phyloP scores from a whole-genome alignment of 2,329 filamentous ascomycete species.

The Geosmithia morbida region DNA sequence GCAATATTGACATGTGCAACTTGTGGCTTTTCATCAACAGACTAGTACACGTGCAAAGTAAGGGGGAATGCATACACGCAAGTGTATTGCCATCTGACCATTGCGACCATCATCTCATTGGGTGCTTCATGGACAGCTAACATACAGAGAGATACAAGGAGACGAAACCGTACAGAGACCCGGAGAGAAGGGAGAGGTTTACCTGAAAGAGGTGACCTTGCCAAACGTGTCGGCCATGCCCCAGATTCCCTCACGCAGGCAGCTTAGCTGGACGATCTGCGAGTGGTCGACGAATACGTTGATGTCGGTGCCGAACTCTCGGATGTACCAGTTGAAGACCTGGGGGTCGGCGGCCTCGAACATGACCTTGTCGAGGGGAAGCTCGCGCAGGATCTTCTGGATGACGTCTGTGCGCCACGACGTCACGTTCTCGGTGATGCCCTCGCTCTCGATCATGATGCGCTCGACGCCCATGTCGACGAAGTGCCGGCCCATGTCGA shows the following conservation, averaged over 20 bases:
- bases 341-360: conserved; percentile 41
- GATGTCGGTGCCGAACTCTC: conserved; percentile 40
- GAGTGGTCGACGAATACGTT: conserved; percentile 43
- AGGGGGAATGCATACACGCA: no score
- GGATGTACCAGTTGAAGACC: conserved; percentile 41
- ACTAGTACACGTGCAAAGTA: no score
- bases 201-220: conserved; percentile 1
- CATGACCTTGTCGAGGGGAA: conserved; percentile 38
- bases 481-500: conserved; percentile 32
- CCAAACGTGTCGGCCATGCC: conserved; percentile 41
- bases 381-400: conserved; percentile 31
- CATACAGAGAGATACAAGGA: no score
- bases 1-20: no score
- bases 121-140: no score
- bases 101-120: no score
- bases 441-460: conserved; percentile 45
- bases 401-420: conserved; percentile 41
- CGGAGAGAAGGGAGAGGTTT: no score
- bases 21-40: no score
- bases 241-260: conserved; percentile 36
- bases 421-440: conserved; percentile 40
- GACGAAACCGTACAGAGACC: no score
- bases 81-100: no score
- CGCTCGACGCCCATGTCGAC: conserved; percentile 36
- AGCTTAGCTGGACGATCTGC: conserved; percentile 40